These are phyloP conservation scores for Tilletia indica DNA, from an alignment of 1,284 basidiomycete species.

Conservation along the genomic window DNA sequence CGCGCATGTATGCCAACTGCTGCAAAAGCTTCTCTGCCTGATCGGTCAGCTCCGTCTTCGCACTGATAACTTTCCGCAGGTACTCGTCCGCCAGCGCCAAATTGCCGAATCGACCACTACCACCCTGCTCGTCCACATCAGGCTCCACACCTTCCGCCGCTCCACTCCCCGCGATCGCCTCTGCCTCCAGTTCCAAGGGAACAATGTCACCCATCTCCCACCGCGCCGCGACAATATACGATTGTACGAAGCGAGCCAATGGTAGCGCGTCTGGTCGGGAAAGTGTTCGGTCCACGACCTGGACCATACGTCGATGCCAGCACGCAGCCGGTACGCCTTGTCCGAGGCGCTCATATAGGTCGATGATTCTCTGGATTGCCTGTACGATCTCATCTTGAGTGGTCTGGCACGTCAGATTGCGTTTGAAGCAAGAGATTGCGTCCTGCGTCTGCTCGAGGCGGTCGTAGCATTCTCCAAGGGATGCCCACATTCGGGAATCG, in stretches of 20 bases:
- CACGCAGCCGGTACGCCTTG: constrained; percentile 37
- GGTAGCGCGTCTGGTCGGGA: constrained; percentile 35
- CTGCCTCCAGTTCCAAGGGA: constrained; percentile 11
- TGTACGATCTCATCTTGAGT: constrained; percentile 45
- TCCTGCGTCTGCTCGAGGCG: constrained; percentile 63
- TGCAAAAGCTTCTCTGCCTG: constrained; percentile 51
- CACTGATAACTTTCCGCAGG: constrained; percentile 49
- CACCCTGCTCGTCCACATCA: neutral
- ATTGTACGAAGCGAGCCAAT: constrained; percentile 39
- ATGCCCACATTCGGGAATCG: constrained; percentile 93
- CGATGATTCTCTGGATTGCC: constrained; percentile 46
- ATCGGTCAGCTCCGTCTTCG: constrained; percentile 47
- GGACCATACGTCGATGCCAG: constrained; percentile 51
- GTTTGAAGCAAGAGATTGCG: constrained; percentile 51
- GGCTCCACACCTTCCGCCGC: neutral
- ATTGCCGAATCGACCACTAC: constrained; percentile 31
- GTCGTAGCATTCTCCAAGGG: constrained; percentile 89
- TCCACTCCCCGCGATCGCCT: constrained; percentile 4
- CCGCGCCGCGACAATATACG: constrained; percentile 49
- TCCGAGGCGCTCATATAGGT: constrained; percentile 45
- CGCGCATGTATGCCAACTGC: constrained; percentile 38
- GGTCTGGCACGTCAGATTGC: constrained; percentile 48
- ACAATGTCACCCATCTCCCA: constrained; percentile 53
- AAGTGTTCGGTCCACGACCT: constrained; percentile 36
- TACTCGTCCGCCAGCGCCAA: constrained; percentile 48